Base-by-base conservation (phyloP, 2,329 filamentous ascomycete species). In the Trichoderma sp. region DNA sequence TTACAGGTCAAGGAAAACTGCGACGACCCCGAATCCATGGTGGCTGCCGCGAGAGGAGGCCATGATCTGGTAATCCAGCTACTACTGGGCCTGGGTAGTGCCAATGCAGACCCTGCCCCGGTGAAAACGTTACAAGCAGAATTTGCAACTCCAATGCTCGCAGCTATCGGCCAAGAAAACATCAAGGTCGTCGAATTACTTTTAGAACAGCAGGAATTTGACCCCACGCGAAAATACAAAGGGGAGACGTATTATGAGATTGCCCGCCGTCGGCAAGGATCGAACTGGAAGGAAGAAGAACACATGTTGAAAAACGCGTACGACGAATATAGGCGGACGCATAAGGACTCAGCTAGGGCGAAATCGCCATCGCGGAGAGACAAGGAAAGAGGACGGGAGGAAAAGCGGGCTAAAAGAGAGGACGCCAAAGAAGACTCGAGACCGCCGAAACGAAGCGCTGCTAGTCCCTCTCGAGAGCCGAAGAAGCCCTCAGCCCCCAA, bases 281-380 rank as follows among this genome's bases (percentile, higher is more conserved):
- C 95, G 8, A 92, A 93, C 73, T 98, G 95, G 94, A 91, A 95
- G 79, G 91, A 95, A 73, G 96, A 99, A 80, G 91, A 92, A 74
- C 88, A 94, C 57, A 84, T 97, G 70, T 81, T 99, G 63, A 95
- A 95, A 79, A 87, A 90, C 50, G 89, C 92, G 4, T 94, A 90
- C 74, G 91, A 94, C 71, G 87, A 88, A 34, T 89, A 88, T 75
- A 88, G 85, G 74, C 88, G 87, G 69, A 80, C 79, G 2, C 84
- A 86, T 64, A 88, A 86, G 74, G 84, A 85, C 23, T 76, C 78
- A 13, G 75, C 79, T 20, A 89, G 87, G 74, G 81, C 80, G 4
- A 88, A 86, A 71, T 87, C 88, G 23, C 87, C 88, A 2, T 81
- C 76, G 34, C 82, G 82, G 55, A 81, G 83, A 30, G 82, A 82